These are phyloP conservation scores for Middelhovenomyces tepae DNA, from an alignment of 805 yeast genomes.

Conservation along the genomic window DNA sequence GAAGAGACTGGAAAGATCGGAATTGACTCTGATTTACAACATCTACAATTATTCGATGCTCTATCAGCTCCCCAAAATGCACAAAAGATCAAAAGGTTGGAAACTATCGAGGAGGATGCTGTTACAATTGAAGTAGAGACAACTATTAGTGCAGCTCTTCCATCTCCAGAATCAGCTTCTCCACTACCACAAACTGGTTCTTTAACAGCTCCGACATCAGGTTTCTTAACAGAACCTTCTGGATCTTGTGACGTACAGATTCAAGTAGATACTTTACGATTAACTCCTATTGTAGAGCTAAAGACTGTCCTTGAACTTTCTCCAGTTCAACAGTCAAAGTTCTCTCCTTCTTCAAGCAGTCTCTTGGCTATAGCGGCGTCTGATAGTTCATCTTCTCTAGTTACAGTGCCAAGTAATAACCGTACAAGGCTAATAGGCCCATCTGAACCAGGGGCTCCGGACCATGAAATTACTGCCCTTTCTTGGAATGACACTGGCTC, in stretches of 20 bases:
- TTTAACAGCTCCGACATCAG: no score
- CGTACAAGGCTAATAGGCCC: no score
- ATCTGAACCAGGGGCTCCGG: slow-evolving; percentile 11
- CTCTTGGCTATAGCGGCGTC: no score
- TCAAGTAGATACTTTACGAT: no score
- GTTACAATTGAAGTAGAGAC: slow-evolving; percentile 3
- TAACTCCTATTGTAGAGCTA: no score
- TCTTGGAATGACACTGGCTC: slow-evolving; percentile 66
- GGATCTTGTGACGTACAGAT: no score
- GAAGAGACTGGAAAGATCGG: slow-evolving; percentile 28
- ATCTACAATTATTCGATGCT: slow-evolving; percentile 12
- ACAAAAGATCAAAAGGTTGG: slow-evolving; percentile 8
- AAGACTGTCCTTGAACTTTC: background rate
- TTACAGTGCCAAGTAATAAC: no score
- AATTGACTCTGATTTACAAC: slow-evolving; percentile 18
- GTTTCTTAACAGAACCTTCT: no score
- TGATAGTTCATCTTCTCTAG: no score
- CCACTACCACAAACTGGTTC: background rate
- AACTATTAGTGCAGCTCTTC: slow-evolving; percentile 1
- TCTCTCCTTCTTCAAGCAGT: no score
- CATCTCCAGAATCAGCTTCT: background rate
- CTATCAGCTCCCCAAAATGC: slow-evolving; percentile 16
- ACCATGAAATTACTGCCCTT: slow-evolving; percentile 19
- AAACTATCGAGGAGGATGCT: slow-evolving; percentile 12
- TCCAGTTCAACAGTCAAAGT: slow-evolving; percentile 1